phyloP scores from a whole-genome alignment of 164 flowering plant genomes.

The Vitis rotundifolia region DNA sequence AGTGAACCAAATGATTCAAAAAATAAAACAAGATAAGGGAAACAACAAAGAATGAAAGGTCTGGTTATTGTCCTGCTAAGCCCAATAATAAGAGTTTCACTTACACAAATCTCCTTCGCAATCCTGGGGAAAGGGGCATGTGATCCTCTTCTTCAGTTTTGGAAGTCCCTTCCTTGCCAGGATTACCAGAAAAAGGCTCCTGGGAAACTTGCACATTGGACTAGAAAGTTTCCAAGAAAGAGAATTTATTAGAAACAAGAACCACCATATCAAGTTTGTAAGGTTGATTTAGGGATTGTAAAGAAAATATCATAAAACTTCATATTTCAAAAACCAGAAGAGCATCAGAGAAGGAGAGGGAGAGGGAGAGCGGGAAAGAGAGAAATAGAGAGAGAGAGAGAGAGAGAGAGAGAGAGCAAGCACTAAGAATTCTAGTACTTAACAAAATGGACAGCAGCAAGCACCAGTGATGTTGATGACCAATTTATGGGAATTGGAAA shows the following conservation, averaged over 20 bases:
- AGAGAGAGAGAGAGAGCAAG: too few species aligned
- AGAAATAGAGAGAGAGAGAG: too few species aligned
- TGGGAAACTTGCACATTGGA: slow-evolving; percentile 25
- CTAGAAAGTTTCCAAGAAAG: slow-evolving; percentile 22
- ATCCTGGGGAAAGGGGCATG: slow-evolving; percentile 40
- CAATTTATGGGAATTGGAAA: too few species aligned
- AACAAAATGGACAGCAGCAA: too few species aligned
- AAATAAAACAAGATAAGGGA: neutral
- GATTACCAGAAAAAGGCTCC: slow-evolving; percentile 24
- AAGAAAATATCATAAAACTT: too few species aligned
- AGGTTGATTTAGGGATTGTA: too few species aligned
- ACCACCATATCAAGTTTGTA: neutral
- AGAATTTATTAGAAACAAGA: neutral
- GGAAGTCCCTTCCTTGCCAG: slow-evolving; percentile 28
- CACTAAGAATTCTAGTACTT: too few species aligned
- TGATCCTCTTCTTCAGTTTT: slow-evolving; percentile 30
- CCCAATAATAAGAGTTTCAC: slow-evolving; percentile 13
- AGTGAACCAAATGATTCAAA: slow-evolving; percentile 8
- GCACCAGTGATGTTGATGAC: too few species aligned
- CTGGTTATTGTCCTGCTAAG: neutral
- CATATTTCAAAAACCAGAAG: too few species aligned
- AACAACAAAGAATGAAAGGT: neutral
- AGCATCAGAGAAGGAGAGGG: too few species aligned
- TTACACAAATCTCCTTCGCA: slow-evolving; percentile 63
- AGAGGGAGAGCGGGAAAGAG: too few species aligned